These are phyloP conservation scores for Saccharum spontaneum DNA, from an alignment of 176 grass and related monocot genomes.

Conservation along the genomic window DNA sequence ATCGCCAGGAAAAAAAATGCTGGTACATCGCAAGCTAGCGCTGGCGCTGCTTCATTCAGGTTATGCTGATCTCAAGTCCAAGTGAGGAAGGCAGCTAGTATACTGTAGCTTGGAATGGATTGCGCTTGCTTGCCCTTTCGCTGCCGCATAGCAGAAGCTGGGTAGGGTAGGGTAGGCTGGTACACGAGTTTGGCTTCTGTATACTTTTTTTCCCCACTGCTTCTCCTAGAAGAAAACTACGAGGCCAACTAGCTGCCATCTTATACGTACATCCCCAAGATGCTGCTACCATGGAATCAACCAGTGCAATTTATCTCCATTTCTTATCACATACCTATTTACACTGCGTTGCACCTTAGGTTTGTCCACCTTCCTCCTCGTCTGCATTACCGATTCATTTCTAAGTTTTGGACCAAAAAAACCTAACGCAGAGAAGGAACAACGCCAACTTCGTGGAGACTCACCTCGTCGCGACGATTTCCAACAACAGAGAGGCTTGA, in stretches of 20 bases:
- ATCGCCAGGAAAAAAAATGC: not conserved
- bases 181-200: not conserved
- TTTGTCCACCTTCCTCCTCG: conserved; percentile 45
- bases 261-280: not conserved
- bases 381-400: conserved; percentile 19
- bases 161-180: not conserved
- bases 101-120: not conserved
- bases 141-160: not conserved
- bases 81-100: not conserved
- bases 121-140: not conserved
- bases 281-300: not conserved
- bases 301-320: not conserved
- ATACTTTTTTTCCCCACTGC: not conserved
- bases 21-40: conserved; percentile 5
- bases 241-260: not conserved
- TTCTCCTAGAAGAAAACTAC: conserved; percentile 9
- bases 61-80: not conserved
- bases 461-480: conserved; percentile 51
- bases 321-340: conserved; percentile 34
- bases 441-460: not conserved
- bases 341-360: conserved; percentile 4
- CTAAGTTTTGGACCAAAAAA: conserved; percentile 18
- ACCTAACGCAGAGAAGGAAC: not conserved
- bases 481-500: conserved; percentile 34
- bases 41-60: not conserved